These are phyloP conservation scores for Russula sp. DNA, from an alignment of 768 basidiomycete species.

Conservation along the genomic window DNA sequence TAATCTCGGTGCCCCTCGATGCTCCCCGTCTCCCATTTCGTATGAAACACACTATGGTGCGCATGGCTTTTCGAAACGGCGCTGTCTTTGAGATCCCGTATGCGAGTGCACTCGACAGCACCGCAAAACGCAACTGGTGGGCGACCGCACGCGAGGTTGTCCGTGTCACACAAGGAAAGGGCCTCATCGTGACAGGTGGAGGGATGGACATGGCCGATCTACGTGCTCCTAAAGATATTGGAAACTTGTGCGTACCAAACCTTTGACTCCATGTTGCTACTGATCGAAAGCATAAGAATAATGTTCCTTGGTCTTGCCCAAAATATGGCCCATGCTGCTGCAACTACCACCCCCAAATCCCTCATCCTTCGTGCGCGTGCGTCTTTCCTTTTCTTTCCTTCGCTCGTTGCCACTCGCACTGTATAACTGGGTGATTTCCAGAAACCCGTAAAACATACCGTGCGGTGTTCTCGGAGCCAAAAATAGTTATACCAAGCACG, in stretches of 20 bases:
- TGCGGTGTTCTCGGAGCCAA: slow-evolving; percentile 71
- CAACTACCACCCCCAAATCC: slow-evolving; percentile 55
- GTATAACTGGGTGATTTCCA: slow-evolving; percentile 25
- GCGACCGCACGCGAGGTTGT: slow-evolving; percentile 66
- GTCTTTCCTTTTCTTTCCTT: slow-evolving; percentile 27
- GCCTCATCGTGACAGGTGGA: slow-evolving; percentile 64
- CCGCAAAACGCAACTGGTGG: slow-evolving; percentile 80
- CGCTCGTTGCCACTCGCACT: not conserved
- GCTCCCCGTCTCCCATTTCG: slow-evolving; percentile 72
- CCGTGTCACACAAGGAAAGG: slow-evolving; percentile 75
- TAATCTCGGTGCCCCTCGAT: slow-evolving; percentile 74
- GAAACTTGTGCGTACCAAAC: slow-evolving; percentile 49
- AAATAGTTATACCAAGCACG: slow-evolving; percentile 44
- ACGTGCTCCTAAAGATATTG: slow-evolving; percentile 64
- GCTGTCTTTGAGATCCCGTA: slow-evolving; percentile 79
- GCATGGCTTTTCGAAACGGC: slow-evolving; percentile 75
- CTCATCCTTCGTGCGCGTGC: slow-evolving; percentile 66
- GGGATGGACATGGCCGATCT: slow-evolving; percentile 53
- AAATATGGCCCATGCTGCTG: slow-evolving; percentile 57
- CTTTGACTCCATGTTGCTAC: not conserved
- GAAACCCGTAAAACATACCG: slow-evolving; percentile 80
- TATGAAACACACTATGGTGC: slow-evolving; percentile 76
- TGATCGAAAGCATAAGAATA: slow-evolving; percentile 37
- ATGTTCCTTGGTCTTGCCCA: slow-evolving; percentile 61
- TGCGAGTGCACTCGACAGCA: slow-evolving; percentile 55